Evolutionary conservation across 352 stramenopile species (phyloP), one percentile per base, ranked within the genome.

Genomic region (Phytophthora crassamura): DNA sequence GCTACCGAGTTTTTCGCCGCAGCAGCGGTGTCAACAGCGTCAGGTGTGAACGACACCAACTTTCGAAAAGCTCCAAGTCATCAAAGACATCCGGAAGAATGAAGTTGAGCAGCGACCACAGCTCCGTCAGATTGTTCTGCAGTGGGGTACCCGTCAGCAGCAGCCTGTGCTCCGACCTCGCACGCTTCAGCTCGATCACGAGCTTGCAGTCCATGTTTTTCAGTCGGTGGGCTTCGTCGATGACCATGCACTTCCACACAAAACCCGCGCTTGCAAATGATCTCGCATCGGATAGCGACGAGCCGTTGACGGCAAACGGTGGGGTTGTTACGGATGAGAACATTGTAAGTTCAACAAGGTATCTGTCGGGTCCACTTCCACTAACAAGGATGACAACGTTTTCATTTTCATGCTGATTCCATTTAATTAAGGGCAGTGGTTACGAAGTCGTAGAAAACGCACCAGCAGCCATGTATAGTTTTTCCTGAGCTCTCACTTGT

Each of bases 51-150:
- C 42, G 94, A 98, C 78, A 99, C 96, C 96, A 99, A 51, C 90
- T 98, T 78, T 99, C 96, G 77, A 99, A 99, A 7, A 97, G 95
- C 61, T 99, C 95, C 8, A 98, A 80, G 39, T 98, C 97, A 69
- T 98, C 97, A 74, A 99, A 99, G 45, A 99, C 97, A 41, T 97
- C 82, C 1, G 97, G 97, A 32, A 99, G 71, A 34, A 99, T 97
- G 75, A 99, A 98, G 71, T 99, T 99, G 32, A 99, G 84, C 54
- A 99, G 75, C 15, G 95, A 90, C 97, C 97, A 99, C 5, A 99
- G 83, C 78, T 99, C 98, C 16, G 87, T 93, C 40, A 99, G 80
- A 66, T 98, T 98, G 69, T 99, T 99, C 80, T 99, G 97, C 30
- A 99, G 94, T n/a, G 97, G 97, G 41, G 97, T 99, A 46, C 97